Percentiles rank a stretch among this genome's conserved stretches.
phyloP scores from a whole-genome alignment of 345 rosid genomes.

The Eucalyptus sp. region DNA sequence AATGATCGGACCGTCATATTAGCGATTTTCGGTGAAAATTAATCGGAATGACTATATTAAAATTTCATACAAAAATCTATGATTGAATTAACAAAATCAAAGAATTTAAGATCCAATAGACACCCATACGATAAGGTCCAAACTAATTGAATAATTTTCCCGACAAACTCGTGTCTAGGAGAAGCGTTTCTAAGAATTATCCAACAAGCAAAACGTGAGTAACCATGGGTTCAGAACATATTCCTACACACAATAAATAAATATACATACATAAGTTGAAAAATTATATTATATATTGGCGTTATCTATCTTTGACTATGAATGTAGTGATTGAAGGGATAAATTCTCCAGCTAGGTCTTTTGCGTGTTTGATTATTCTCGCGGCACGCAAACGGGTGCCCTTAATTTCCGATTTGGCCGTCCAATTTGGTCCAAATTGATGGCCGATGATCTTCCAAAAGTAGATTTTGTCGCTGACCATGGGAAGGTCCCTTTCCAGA shows the following conservation, averaged over 20 bases:
- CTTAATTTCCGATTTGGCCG: background rate
- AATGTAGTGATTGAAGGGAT: background rate
- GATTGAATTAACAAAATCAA: background rate
- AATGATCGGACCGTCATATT: rapidly evolving
- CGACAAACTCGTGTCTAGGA: background rate
- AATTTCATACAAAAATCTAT: background rate
- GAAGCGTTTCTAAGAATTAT: background rate
- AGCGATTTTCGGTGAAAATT: background rate
- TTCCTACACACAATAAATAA: background rate
- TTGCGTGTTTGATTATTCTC: background rate
- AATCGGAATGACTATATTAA: rapidly evolving
- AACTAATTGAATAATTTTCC: background rate
- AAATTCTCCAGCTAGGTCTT: background rate
- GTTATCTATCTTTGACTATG: background rate
- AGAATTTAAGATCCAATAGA: background rate
- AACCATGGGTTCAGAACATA: background rate
- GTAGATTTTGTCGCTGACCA: background rate
- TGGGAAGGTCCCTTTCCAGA: background rate
- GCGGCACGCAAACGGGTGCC: background rate
- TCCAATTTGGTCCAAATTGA: background rate
- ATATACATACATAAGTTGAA: background rate
- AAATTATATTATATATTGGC: background rate
- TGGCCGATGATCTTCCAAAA: background rate
- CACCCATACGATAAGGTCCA: rapidly evolving
- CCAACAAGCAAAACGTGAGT: background rate